Evolutionary conservation across 2,329 filamentous ascomycete genomes (phyloP).

Genomic region (Neurospora sp.): DNA sequence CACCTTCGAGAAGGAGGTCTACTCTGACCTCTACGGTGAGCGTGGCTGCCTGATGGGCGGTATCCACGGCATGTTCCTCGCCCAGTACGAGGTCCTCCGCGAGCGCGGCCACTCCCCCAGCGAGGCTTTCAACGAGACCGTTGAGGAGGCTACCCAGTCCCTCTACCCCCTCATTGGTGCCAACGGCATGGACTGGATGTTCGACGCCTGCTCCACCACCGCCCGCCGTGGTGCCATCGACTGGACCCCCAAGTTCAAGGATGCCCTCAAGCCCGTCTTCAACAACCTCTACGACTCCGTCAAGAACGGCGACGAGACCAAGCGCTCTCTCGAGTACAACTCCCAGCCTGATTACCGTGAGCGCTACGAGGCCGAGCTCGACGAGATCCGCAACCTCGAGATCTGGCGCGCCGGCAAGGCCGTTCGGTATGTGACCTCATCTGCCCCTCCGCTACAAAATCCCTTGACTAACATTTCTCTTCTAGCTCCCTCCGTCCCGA

Average conservation of each 20-base stretch:
- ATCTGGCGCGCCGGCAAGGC: conserved; percentile 99
- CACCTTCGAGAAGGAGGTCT: conserved; percentile 99
- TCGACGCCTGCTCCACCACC: conserved; percentile 97
- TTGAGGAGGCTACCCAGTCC: conserved; percentile 97
- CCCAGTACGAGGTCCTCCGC: conserved; percentile 99
- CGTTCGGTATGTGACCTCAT: conserved; percentile 55
- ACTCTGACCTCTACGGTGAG: conserved; percentile 99
- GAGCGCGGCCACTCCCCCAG: conserved; percentile 96
- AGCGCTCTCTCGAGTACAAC: conserved; percentile 97
- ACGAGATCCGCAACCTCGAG: conserved; percentile 96
- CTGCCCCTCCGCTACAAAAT: neutral
- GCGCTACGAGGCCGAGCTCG: conserved; percentile 96
- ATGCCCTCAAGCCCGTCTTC: conserved; percentile 97
- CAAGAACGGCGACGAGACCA: conserved; percentile 82
- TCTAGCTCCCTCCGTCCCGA: conserved; percentile 67
- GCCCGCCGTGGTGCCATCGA: conserved; percentile 97
- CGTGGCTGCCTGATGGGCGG: conserved; percentile 99
- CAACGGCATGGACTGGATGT: conserved; percentile 99
- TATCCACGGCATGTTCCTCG: conserved; percentile 99
- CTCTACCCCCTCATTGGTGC: conserved; percentile 95
- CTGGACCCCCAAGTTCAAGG: conserved; percentile 97
- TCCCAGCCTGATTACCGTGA: conserved; percentile 89
- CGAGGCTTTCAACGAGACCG: conserved; percentile 99
- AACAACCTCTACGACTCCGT: conserved; percentile 94
- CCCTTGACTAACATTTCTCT: conserved; percentile 1